These are phyloP conservation scores for Sclerotinia borealis DNA, from an alignment of 2,329 filamentous ascomycete species.

Conservation along the genomic window DNA sequence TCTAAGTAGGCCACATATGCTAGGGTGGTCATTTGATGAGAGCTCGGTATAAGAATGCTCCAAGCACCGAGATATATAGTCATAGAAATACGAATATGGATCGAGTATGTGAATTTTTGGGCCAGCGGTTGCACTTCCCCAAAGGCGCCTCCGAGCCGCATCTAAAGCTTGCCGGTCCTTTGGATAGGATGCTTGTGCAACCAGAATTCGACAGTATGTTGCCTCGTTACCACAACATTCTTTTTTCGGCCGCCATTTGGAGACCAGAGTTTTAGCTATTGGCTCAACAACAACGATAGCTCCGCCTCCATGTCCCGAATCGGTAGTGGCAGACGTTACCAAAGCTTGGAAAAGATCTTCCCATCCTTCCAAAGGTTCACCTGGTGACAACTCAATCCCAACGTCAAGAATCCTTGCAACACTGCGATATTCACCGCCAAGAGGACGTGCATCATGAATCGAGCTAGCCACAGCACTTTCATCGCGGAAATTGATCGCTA, in stretches of 20 bases:
- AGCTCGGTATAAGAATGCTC: slow-evolving; percentile 43
- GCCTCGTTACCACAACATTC: slow-evolving; percentile 21
- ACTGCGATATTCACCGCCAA: slow-evolving; percentile 65
- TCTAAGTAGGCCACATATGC: slow-evolving; percentile 47
- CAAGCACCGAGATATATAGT: slow-evolving; percentile 49
- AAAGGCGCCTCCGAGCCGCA: slow-evolving; percentile 57
- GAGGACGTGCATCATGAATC: slow-evolving; percentile 37
- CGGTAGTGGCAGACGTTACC: slow-evolving; percentile 49
- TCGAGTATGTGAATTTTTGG: slow-evolving; percentile 44
- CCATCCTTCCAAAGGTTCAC: slow-evolving; percentile 35
- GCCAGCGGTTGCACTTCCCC: slow-evolving; percentile 47
- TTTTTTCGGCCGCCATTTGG: slow-evolving; percentile 31
- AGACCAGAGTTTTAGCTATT: slow-evolving; percentile 50
- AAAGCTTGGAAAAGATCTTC: slow-evolving; percentile 50
- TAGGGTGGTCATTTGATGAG: slow-evolving; percentile 34
- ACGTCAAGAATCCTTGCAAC: slow-evolving; percentile 60
- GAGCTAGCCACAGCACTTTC: slow-evolving; percentile 29
- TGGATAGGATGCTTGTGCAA: slow-evolving; percentile 44
- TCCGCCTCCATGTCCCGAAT: slow-evolving; percentile 62
- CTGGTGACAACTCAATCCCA: slow-evolving; percentile 42
- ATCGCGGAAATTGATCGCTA: slow-evolving; percentile 20
- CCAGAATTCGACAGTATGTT: slow-evolving; percentile 28
- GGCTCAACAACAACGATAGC: slow-evolving; percentile 66
- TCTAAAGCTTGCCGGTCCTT: slow-evolving; percentile 59
- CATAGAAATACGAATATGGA: slow-evolving; percentile 62